These are phyloP conservation scores for Podospora bellae-mahoneyi DNA, from an alignment of 495 filamentous ascomycete species.

Conservation along the genomic window DNA sequence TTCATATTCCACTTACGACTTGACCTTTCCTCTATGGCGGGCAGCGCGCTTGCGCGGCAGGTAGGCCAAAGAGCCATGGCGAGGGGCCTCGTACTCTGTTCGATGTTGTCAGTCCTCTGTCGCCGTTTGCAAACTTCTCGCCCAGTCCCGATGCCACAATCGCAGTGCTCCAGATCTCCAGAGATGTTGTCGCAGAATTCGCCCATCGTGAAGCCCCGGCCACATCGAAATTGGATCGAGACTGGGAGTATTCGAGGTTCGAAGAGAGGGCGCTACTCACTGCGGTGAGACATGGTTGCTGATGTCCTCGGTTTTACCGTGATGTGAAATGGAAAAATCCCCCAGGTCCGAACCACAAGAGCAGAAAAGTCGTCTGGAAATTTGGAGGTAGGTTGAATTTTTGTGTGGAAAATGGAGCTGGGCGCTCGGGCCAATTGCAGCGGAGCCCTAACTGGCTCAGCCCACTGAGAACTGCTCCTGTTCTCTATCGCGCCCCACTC, in stretches of 20 bases:
- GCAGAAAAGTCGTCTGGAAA: conserved; percentile 20
- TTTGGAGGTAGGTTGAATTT: conserved; percentile 25
- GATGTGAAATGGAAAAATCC: conserved; percentile 30
- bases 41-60: conserved; percentile 95
- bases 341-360: conserved; percentile 21
- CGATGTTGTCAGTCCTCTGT: conserved; percentile 7
- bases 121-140: neutral
- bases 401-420: conserved; percentile 32
- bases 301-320: conserved; percentile 30
- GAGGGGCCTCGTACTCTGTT: conserved; percentile 84
- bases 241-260: neutral
- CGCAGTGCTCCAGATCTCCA: neutral
- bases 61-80: conserved; percentile 97
- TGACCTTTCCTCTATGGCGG: conserved; percentile 96
- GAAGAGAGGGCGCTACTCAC: conserved; percentile 26
- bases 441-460: conserved; percentile 32
- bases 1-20: conserved; percentile 64
- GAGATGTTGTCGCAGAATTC: neutral
- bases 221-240: conserved; percentile 13
- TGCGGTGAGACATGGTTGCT: conserved; percentile 40
- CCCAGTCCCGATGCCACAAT: neutral
- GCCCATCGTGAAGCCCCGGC: neutral
- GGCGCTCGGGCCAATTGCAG: conserved; percentile 28
- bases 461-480: neutral
- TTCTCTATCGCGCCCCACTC: conserved; percentile 2